phyloP scores from a whole-genome alignment of 2,329 filamentous ascomycete species.

The Sclerotinia minor region DNA sequence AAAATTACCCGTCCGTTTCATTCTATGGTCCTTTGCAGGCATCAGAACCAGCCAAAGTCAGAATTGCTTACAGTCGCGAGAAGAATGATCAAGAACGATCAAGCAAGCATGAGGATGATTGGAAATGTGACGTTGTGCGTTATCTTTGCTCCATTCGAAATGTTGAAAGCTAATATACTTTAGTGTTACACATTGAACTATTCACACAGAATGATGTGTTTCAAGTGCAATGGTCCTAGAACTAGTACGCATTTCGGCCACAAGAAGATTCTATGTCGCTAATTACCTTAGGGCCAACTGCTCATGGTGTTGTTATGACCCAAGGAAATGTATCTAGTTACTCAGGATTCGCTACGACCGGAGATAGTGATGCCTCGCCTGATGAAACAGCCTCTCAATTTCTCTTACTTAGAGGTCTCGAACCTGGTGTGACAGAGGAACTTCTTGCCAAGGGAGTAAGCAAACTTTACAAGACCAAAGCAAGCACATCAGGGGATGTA shows the following conservation, averaged over 20 bases:
- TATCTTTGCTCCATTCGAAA: background rate
- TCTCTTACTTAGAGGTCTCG: slow-evolving; percentile 70
- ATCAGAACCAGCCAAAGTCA: slow-evolving; percentile 42
- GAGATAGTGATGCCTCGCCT: slow-evolving; percentile 55
- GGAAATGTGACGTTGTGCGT: slow-evolving; percentile 55
- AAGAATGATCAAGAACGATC: slow-evolving; percentile 50
- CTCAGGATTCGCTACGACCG: slow-evolving; percentile 50
- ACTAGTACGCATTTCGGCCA: slow-evolving; percentile 46
- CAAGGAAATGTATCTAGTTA: slow-evolving; percentile 44
- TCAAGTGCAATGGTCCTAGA: slow-evolving; percentile 56
- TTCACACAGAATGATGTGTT: slow-evolving; percentile 55
- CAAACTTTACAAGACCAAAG: slow-evolving; percentile 66
- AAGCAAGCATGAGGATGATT: slow-evolving; percentile 53
- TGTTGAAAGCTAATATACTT: slow-evolving; percentile 26
- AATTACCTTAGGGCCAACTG: slow-evolving; percentile 39
- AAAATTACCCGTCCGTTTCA: slow-evolving; percentile 51
- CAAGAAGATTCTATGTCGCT: slow-evolving; percentile 28
- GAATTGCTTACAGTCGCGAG: slow-evolving; percentile 54
- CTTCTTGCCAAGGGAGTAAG: slow-evolving; percentile 70
- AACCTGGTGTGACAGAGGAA: slow-evolving; percentile 69
- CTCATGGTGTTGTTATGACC: slow-evolving; percentile 41
- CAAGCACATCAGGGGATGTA: slow-evolving; percentile 41
- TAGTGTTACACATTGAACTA: slow-evolving; percentile 60
- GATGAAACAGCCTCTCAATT: slow-evolving; percentile 64
- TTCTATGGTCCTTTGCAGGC: slow-evolving; percentile 48